phyloP scores from a whole-genome alignment of 2,329 filamentous ascomycete genomes.

The Trichoderma aggressivum region DNA sequence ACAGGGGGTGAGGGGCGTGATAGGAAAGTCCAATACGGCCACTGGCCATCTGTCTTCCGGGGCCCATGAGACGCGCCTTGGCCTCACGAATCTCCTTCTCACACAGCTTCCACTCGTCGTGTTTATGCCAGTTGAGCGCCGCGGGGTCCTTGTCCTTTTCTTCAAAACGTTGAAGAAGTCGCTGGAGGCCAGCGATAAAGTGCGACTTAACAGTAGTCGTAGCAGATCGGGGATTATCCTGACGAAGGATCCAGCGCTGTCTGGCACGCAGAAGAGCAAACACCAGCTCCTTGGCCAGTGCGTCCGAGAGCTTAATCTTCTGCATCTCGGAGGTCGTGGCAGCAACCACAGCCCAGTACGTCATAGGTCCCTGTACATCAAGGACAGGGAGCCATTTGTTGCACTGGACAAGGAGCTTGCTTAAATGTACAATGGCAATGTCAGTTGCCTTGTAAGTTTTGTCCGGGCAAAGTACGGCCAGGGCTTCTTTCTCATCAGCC shows the following conservation, averaged over 20 bases:
- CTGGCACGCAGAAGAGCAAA: slow-evolving; percentile 20
- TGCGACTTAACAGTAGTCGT: not conserved
- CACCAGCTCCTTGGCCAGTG: not conserved
- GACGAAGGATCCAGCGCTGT: slow-evolving; percentile 17
- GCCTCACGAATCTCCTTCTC: slow-evolving; percentile 3
- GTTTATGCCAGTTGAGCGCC: too few relatives aligned
- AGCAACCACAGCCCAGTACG: slow-evolving; percentile 6
- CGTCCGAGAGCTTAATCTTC: not conserved
- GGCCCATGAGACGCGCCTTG: slow-evolving; percentile 13
- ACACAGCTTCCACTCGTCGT: slow-evolving; percentile 5
- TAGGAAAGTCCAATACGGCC: slow-evolving; percentile 14
- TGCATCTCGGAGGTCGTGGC: not conserved
- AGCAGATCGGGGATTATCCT: not conserved
- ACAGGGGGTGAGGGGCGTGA: slow-evolving; percentile 2
- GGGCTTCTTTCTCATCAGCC: not conserved
- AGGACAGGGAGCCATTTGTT: not conserved
- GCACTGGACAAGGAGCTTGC: slow-evolving; percentile 10
- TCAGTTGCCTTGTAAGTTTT: not conserved
- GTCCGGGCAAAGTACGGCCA: slow-evolving; percentile 10
- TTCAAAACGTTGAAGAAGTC: slow-evolving; percentile 15
- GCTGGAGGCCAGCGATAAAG: slow-evolving; percentile 10
- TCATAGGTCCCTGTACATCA: not conserved
- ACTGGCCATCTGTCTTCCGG: slow-evolving; percentile 13
- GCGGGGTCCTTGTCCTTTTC: not conserved
- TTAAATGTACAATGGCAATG: not conserved